A percentile compares a stretch with the other conserved stretches of the same genome.
These are phyloP conservation scores for Polychytrium aggregatum DNA, from an alignment of 192 early-diverging fungal genomes.

Conservation along the genomic window DNA sequence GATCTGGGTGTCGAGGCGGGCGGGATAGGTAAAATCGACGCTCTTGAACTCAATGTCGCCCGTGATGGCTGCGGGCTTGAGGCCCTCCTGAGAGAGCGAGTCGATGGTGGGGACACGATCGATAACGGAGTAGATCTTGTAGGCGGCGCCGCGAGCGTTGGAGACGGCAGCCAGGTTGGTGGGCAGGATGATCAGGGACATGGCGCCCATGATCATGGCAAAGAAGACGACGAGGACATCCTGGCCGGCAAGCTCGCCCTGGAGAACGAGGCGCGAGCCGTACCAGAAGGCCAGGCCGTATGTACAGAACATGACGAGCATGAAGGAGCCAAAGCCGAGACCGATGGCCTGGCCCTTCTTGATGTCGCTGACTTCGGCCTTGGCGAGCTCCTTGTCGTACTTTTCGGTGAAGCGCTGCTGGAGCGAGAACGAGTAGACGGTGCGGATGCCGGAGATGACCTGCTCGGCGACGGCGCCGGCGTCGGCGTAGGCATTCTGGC, in stretches of 20 bases:
- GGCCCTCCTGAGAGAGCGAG: conserved; percentile 15
- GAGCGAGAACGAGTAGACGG: conserved; percentile 76
- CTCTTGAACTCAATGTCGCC: conserved; percentile 34
- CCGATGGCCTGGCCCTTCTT: conserved; percentile 48
- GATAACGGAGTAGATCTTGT: conserved; percentile 34
- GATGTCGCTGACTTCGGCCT: conserved; percentile 52
- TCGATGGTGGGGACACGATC: conserved; percentile 37
- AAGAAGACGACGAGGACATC: conserved; percentile 35
- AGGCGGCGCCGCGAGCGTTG: conserved; percentile 32
- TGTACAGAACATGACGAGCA: conserved; percentile 61
- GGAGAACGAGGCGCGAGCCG: conserved; percentile 48
- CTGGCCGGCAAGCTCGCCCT: conserved; percentile 28
- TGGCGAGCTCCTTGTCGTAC: conserved; percentile 49
- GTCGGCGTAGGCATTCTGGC: conserved; percentile 60
- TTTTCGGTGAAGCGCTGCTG: conserved; percentile 55
- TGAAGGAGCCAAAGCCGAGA: conserved; percentile 58
- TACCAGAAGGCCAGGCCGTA: conserved; percentile 80
- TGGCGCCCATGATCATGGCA: conserved; percentile 31
- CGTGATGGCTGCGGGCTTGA: conserved; percentile 12
- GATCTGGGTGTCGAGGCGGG: conserved; percentile 47
- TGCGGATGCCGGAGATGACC: conserved; percentile 69
- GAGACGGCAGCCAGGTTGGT: conserved; percentile 24
- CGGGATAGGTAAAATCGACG: conserved; percentile 47
- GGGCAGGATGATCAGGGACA: conserved; percentile 26
- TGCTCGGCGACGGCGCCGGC: conserved; percentile 83